Conservation (phyloP, 306 rosid species). For the Trifolium subterraneum region DNA sequence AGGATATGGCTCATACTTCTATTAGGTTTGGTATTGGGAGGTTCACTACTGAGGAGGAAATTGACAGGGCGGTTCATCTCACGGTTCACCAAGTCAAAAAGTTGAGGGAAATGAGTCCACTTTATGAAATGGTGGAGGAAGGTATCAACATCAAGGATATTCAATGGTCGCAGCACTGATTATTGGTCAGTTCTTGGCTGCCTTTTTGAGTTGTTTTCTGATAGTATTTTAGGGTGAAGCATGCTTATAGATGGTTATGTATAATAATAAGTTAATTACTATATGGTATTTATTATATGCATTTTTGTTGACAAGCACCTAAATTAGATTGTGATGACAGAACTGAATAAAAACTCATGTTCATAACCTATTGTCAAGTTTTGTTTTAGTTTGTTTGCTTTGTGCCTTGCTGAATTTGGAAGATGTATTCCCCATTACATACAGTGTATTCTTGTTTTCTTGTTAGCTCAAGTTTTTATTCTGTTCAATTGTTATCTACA, state of each 20-base stretch:
- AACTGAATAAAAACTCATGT: constrained; percentile 25
- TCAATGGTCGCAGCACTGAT: constrained; percentile 89
- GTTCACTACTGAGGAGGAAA: constrained; percentile 89
- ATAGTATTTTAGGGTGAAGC: constrained; percentile 28
- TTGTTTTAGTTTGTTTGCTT: constrained; percentile 25
- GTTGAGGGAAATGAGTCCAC: constrained; percentile 97
- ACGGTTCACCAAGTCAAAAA: constrained; percentile 85
- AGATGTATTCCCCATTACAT: constrained; percentile 4
- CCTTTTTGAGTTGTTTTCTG: constrained; percentile 14
- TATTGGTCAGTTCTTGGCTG: constrained; percentile 4
- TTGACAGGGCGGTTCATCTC: constrained; percentile 76
- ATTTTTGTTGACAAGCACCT: no score
- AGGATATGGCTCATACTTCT: constrained; percentile 98
- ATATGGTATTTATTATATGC: no score
- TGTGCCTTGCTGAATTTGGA: background rate
- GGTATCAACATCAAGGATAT: constrained; percentile 84
- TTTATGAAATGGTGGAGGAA: constrained; percentile 94
- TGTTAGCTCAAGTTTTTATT: background rate
- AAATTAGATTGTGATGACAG: constrained; percentile 13
- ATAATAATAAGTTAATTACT: constrained; percentile 34
- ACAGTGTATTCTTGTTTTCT: constrained; percentile 21
- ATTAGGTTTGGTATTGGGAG: constrained; percentile 96
- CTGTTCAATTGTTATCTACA: constrained; percentile 4
- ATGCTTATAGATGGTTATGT: constrained; percentile 24
- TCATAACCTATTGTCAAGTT: constrained; percentile 9